Percentiles rank a stretch among this genome's conserved stretches.
These are phyloP conservation scores for Ophiostoma ulmi DNA, from an alignment of 2,329 filamentous ascomycete species.

Conservation along the genomic window DNA sequence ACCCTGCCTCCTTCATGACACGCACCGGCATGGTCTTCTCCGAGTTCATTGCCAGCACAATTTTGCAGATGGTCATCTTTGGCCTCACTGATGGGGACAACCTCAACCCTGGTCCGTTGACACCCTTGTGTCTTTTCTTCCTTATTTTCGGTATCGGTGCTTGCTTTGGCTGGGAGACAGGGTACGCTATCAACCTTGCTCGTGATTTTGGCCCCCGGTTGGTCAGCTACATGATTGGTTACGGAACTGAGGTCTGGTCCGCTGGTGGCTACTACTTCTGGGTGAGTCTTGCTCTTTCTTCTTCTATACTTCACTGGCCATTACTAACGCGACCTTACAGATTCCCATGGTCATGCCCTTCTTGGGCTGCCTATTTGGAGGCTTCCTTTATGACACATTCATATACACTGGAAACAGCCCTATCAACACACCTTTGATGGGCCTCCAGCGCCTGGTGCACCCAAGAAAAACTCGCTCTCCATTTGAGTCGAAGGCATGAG, in stretches of 20 bases:
- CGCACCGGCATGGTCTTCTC: slow-evolving; percentile 53
- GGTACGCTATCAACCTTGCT: slow-evolving; percentile 55
- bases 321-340: slow-evolving; percentile 35
- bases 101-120: slow-evolving; percentile 47
- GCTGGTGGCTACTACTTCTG: slow-evolving; percentile 28
- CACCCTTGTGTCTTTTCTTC: slow-evolving; percentile 41
- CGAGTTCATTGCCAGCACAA: slow-evolving; percentile 55
- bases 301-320: not conserved
- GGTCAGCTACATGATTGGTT: slow-evolving; percentile 51
- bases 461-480: slow-evolving; percentile 34
- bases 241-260: slow-evolving; percentile 28
- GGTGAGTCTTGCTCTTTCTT: slow-evolving; percentile 16
- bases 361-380: slow-evolving; percentile 57
- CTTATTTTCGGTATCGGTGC: slow-evolving; percentile 53
- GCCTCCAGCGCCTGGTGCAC: slow-evolving; percentile 49
- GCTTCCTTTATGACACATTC: slow-evolving; percentile 62
- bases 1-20: slow-evolving; percentile 46
- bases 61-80: slow-evolving; percentile 56
- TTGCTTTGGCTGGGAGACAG: slow-evolving; percentile 46
- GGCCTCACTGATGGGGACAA: slow-evolving; percentile 53
- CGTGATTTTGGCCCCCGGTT: slow-evolving; percentile 55
- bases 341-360: slow-evolving; percentile 70
- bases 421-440: slow-evolving; percentile 62
- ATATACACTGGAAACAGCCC: slow-evolving; percentile 67
- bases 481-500: slow-evolving; percentile 32